Evolutionary conservation across 306 rosid species (phyloP).

Genomic region (Castanea sativa): DNA sequence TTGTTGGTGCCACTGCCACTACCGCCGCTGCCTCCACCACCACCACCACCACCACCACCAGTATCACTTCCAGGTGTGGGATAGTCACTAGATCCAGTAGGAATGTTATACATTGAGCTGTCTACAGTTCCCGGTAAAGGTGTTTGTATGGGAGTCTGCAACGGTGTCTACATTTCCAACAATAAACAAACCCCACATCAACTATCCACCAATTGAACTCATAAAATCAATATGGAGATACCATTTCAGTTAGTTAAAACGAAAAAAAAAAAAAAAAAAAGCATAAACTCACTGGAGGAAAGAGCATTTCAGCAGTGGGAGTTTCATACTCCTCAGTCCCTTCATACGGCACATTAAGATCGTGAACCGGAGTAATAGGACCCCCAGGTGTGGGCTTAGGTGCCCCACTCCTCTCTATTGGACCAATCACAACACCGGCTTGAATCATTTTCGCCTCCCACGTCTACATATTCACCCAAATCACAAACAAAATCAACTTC

Average conservation of each 20-base stretch:
- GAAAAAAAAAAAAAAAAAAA: neutral
- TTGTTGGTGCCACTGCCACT: conserved; percentile 41
- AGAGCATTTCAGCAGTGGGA: conserved; percentile 93
- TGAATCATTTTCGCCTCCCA: conserved; percentile 97
- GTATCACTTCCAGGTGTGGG: conserved; percentile 70
- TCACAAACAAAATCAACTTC: conserved; percentile 19
- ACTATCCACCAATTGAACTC: conserved; percentile 3
- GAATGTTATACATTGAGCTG: conserved; percentile 61
- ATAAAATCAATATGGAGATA: neutral
- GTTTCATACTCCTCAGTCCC: conserved; percentile 97
- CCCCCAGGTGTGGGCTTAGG: conserved; percentile 74
- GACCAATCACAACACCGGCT: conserved; percentile 71
- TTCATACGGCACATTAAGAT: conserved; percentile 96
- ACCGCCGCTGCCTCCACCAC: conserved; percentile 29
- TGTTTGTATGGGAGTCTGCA: conserved; percentile 92
- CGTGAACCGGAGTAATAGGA: conserved; percentile 88
- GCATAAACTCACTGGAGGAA: conserved; percentile 82
- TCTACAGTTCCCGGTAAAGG: conserved; percentile 86
- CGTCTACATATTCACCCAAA: conserved; percentile 37
- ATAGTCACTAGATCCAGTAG: conserved; percentile 84
- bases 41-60: conserved; percentile 30
- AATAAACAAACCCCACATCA: conserved; percentile 16
- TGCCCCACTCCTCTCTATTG: conserved; percentile 72
- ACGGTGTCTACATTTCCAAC: conserved; percentile 62
- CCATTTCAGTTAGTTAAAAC: neutral